Base-by-base conservation (phyloP, 768 basidiomycete species). In the Russula foetens region DNA sequence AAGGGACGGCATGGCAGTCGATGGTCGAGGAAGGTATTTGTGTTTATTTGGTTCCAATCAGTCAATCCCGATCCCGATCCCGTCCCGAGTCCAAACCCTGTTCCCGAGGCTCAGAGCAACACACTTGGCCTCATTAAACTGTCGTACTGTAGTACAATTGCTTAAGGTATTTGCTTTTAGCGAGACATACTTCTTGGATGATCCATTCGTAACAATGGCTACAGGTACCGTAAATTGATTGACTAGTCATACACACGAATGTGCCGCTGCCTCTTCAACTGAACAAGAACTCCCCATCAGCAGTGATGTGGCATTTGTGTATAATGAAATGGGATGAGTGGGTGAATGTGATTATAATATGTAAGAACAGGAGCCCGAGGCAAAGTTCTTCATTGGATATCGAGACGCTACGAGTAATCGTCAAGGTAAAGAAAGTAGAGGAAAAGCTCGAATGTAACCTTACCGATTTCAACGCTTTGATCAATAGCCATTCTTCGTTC, bases 401-500 rank as follows among this genome's bases (percentile, higher is more conserved):
- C 72, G 35, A 79, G 70, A 48, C 72, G 75, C 77, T 79, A 55
- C 60, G 31, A 44, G 39, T 26, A 48, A 26, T 43, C 33, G 44
- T 35, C n/a, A 49, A 7, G 15, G 39, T 6, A 21, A 19, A 5
- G 24, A 21, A 19, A 5, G 24, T 38, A 5, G 21, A 48, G 33
- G 23, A 52, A 51, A 19, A 60, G 0, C 7, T 11, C 12, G 23
- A 11, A 19, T 8, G 57, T 19, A 64, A 24, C 33, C 85, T 64
- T 71, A 90, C 91, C 33, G 82, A 79, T 72, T 97, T 96, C 68
- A 97, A 76, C 28, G 81, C 84, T 72, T 86, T 92, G 72, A 98
- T 96, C 60, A 98, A 82, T 7, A 86, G 75, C 95, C 95, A 98
- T 68, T 98, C 96, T 60, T 96, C 91, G 59, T 81, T 88, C 29